Evolutionary conservation across 495 filamentous ascomycete genomes (phyloP).

Genomic region (Penicillium steckii): DNA sequence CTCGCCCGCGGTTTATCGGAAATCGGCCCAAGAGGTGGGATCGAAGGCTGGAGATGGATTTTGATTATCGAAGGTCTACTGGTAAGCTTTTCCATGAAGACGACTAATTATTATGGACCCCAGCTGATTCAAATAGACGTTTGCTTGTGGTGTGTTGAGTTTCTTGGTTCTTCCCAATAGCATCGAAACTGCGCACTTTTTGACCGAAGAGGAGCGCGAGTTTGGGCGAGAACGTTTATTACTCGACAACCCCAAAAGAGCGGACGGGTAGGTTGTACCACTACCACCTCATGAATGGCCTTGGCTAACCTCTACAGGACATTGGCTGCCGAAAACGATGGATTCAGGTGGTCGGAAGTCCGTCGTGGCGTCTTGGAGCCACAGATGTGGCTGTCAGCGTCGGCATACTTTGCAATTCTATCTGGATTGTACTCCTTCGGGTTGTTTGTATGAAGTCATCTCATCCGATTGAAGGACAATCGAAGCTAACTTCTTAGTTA

Average conservation of each 20-base stretch:
- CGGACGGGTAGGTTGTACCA: conserved; percentile 26
- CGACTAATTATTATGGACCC: neutral
- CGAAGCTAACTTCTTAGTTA: conserved; percentile 39
- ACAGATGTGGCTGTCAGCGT: conserved; percentile 43
- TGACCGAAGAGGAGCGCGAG: conserved; percentile 50
- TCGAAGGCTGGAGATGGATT: conserved; percentile 65
- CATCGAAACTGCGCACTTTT: conserved; percentile 48
- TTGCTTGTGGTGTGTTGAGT: conserved; percentile 46
- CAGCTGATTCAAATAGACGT: conserved; percentile 55
- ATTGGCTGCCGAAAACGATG: conserved; percentile 29
- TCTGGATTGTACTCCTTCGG: conserved; percentile 46
- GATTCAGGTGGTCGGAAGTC: conserved; percentile 43
- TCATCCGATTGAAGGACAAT: neutral
- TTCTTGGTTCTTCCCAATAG: conserved; percentile 58
- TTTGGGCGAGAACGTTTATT: conserved; percentile 38
- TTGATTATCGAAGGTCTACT: conserved; percentile 64
- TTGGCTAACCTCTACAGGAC: conserved; percentile 14
- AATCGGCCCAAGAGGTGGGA: conserved; percentile 51
- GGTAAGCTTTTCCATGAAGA: too few relatives aligned
- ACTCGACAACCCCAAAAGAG: conserved; percentile 36
- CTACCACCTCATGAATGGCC: neutral
- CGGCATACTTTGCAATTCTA: conserved; percentile 44
- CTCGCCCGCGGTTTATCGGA: conserved; percentile 67
- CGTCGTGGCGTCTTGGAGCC: conserved; percentile 33
- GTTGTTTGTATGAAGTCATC: conserved; percentile 32